phyloP scores from a whole-genome alignment of 1,139 yeast genomes.

The Debaryomyces subglobosus region DNA sequence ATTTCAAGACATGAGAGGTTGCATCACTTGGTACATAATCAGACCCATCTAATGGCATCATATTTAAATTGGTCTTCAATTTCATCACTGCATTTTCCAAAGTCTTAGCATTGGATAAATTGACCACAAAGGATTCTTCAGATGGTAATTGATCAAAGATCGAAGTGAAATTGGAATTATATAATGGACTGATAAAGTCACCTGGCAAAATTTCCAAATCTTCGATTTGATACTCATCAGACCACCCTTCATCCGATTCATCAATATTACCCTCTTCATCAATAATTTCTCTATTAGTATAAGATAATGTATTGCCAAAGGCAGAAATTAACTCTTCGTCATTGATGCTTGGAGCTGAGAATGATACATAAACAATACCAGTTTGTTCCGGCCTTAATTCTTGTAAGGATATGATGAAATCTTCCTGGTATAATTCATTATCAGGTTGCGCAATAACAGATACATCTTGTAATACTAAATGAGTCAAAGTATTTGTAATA shows the following conservation, averaged over 20 bases:
- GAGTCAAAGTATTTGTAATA: constrained; percentile 82
- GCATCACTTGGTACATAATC: constrained; percentile 67
- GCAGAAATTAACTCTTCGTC: constrained; percentile 51
- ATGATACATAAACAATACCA: constrained; percentile 81
- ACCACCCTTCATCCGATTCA: constrained; percentile 80
- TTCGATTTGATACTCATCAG: constrained; percentile 92
- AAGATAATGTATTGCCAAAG: constrained; percentile 71
- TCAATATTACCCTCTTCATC: constrained; percentile 71
- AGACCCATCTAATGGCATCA: constrained; percentile 81
- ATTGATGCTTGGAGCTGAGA: constrained; percentile 54
- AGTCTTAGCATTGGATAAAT: constrained; percentile 36
- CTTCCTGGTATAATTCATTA: constrained; percentile 61
- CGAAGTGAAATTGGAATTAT: constrained; percentile 74
- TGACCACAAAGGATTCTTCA: constrained; percentile 38
- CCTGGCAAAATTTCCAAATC: constrained; percentile 77
- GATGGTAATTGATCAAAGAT: constrained; percentile 70
- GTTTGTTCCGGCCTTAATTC: constrained; percentile 70
- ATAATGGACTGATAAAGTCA: constrained; percentile 79
- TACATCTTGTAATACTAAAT: constrained; percentile 76
- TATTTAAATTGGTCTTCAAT: constrained; percentile 65
- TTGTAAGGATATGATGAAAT: constrained; percentile 74
- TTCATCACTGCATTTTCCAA: constrained; percentile 43
- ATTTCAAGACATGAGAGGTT: constrained; percentile 71
- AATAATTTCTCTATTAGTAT: constrained; percentile 79
- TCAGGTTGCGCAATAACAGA: constrained; percentile 74